Evolutionary conservation across 2,329 filamentous ascomycete genomes (phyloP).

Genomic region (Cladosporium sp.): DNA sequence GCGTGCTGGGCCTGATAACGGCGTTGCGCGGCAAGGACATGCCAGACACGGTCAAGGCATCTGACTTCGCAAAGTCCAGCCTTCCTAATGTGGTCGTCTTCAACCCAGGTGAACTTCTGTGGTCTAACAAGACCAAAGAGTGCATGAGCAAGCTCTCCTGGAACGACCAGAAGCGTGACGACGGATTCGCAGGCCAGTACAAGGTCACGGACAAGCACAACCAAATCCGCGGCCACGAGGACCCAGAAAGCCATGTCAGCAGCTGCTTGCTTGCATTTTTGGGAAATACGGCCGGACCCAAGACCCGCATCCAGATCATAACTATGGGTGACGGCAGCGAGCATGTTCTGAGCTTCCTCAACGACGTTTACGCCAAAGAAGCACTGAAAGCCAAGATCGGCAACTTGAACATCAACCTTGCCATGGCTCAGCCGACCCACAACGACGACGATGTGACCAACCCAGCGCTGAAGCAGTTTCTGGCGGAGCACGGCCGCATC

Average conservation of each 20-base stretch:
- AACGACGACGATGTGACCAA: conserved; percentile 1
- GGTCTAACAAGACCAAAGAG: conserved; percentile 61
- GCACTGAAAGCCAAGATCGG: neutral
- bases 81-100: conserved; percentile 68
- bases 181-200: conserved; percentile 60
- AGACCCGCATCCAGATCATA: conserved; percentile 64
- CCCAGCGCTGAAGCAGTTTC: neutral
- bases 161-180: conserved; percentile 50
- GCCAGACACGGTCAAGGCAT: neutral
- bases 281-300: conserved; percentile 54
- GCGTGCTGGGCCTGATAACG: conserved; percentile 63
- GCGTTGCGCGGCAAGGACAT: conserved; percentile 35
- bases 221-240: conserved; percentile 60
- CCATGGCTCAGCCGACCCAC: conserved; percentile 27
- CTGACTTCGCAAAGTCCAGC: conserved; percentile 27
- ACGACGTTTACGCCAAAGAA: conserved; percentile 17
- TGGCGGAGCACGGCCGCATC: neutral
- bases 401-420: conserved; percentile 22
- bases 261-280: conserved; percentile 56
- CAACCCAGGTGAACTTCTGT: conserved; percentile 75
- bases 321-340: conserved; percentile 68
- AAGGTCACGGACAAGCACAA: conserved; percentile 58
- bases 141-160: conserved; percentile 62
- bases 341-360: conserved; percentile 25
- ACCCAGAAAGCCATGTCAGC: conserved; percentile 60